Base-by-base conservation (phyloP, 2,329 filamentous ascomycete genomes). In the Myriosclerotinia curreyana region DNA sequence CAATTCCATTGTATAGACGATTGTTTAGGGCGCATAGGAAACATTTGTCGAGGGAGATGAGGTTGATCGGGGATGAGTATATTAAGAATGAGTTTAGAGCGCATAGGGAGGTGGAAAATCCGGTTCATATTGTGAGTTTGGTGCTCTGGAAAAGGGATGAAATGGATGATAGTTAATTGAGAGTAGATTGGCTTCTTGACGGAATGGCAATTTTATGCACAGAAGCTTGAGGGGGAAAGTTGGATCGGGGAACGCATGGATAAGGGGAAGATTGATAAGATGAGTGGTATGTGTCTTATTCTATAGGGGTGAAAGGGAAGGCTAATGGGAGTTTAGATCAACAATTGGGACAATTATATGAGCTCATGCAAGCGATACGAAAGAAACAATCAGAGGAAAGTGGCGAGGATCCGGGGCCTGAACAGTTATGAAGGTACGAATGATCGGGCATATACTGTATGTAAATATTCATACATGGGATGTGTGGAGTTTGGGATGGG, bases 191-290 rank as follows among this genome's bases (percentile, higher is more conserved):
- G 94, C 1, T 99, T 99, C 76, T 81, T 99, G 70, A 94, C 91
- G 0, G 93, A 98, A 76, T 99, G 94, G 94, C 95, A 99, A 76
- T 79, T 91, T 60, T 99, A 98, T 74, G 93, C 92, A 2, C 94
- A 99, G 75, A 88, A 92, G 74, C 79, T 99, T 20, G 94, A 98
- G 74, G 94, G 93, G 0, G 89, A 96, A 61, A 76, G 82, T 0
- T 98, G 95, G 95, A 82, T 84, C 66, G 94, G 89, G 1, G 91
- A 91, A 68, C 94, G 88, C 75, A 82, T 98, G 75, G 94, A 98
- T 68, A 85, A 86, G 70, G 81, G 79, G 0, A 96, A 96, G 77
- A 80, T 98, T 64, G 88, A 92, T 66, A 97, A 96, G 77, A 91
- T 98, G 92, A 98, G 90, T 75, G 93, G 92, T 96, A 76, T 71